Conservation (phyloP, 176 grass and related monocot genomes). For the Cymbopogon citratus region DNA sequence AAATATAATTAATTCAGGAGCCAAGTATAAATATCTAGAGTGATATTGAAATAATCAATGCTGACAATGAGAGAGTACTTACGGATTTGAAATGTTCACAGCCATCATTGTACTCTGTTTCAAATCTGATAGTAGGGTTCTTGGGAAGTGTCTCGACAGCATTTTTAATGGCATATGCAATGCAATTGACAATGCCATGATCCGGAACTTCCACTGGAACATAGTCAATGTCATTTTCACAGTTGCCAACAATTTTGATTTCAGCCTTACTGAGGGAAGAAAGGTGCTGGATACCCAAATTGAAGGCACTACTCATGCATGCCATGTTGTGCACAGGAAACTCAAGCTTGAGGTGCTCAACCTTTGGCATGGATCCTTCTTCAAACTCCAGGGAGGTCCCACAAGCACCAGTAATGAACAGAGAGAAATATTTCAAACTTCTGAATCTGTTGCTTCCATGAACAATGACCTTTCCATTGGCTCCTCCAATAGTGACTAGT, state of each 20-base stretch:
- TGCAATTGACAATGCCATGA: background rate
- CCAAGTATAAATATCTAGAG: no score
- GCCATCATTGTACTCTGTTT: background rate
- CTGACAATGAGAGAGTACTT: background rate
- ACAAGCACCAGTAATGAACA: background rate
- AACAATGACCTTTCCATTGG: background rate
- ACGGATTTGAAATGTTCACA: background rate
- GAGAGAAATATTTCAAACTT: slow-evolving; percentile 3
- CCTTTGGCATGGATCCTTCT: background rate
- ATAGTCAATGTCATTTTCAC: background rate
- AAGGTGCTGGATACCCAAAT: slow-evolving; percentile 11
- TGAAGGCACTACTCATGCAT: slow-evolving; percentile 7
- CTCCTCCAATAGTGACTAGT: background rate
- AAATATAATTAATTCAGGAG: no score
- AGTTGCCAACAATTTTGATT: background rate
- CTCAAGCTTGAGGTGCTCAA: background rate
- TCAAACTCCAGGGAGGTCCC: slow-evolving; percentile 7
- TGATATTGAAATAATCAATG: no score
- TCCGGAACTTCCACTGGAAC: background rate
- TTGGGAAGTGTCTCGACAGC: background rate
- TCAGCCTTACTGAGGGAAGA: background rate
- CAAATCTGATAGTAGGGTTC: background rate
- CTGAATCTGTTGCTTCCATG: background rate
- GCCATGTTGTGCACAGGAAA: background rate
- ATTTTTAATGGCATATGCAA: background rate